Percentiles rank a stretch among this genome's conserved stretches.
phyloP scores from a whole-genome alignment of 2,329 filamentous ascomycete genomes.

The Periglandula ipomoeae region DNA sequence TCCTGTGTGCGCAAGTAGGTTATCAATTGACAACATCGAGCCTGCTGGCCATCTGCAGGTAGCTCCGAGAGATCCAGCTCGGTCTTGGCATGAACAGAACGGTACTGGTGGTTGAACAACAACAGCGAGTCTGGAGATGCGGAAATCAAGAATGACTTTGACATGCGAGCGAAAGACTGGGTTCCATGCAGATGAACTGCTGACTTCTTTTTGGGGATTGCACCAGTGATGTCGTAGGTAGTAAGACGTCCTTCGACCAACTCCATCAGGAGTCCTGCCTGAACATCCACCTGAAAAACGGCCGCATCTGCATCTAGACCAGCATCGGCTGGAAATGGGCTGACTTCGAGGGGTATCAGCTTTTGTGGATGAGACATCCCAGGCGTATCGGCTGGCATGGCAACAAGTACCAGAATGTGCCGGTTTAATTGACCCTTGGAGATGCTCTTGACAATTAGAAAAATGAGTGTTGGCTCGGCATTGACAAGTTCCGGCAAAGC shows the following conservation, averaged over 20 bases:
- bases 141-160: slow-evolving; percentile 55
- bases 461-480: slow-evolving; percentile 41
- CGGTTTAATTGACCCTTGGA: slow-evolving; percentile 20
- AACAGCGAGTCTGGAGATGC: slow-evolving; percentile 46
- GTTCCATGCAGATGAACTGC: slow-evolving; percentile 41
- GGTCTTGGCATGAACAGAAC: slow-evolving; percentile 45
- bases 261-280: slow-evolving; percentile 55
- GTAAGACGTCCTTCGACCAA: slow-evolving; percentile 43
- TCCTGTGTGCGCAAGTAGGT: slow-evolving; percentile 58
- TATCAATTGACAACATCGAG: slow-evolving; percentile 35
- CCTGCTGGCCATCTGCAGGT: slow-evolving; percentile 24
- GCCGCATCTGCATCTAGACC: slow-evolving; percentile 11
- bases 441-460: slow-evolving; percentile 36
- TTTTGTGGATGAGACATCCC: slow-evolving; percentile 22
- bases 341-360: slow-evolving; percentile 30
- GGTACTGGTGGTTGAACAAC: slow-evolving; percentile 63
- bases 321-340: slow-evolving; percentile 23
- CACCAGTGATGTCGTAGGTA: slow-evolving; percentile 55
- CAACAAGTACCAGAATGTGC: slow-evolving; percentile 25
- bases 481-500: slow-evolving; percentile 40
- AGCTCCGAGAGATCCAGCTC: slow-evolving; percentile 34
- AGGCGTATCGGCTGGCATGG: slow-evolving; percentile 16
- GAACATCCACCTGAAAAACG: slow-evolving; percentile 49
- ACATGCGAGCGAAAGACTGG: slow-evolving; percentile 57
- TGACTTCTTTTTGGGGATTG: slow-evolving; percentile 51